phyloP scores from a whole-genome alignment of 2,329 filamentous ascomycete species.

The Colletotrichum viniferum region DNA sequence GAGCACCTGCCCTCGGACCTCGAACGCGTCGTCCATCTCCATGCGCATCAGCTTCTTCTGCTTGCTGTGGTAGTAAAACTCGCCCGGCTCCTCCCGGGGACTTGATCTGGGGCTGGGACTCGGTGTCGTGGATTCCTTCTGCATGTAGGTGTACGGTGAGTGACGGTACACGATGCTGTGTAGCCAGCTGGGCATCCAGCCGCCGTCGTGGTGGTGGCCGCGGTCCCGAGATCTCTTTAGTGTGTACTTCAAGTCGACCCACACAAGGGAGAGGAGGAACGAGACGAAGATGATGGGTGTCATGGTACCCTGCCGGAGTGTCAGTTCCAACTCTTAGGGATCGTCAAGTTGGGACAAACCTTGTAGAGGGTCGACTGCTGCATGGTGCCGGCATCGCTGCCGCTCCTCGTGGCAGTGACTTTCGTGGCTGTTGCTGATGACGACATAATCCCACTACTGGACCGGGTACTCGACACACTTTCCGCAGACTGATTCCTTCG shows the following conservation, averaged over 20 bases:
- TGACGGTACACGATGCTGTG: constrained; percentile 44
- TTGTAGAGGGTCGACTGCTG: constrained; percentile 27
- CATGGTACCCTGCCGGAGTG: constrained; percentile 49
- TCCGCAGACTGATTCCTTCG: not conserved
- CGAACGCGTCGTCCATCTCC: constrained; percentile 68
- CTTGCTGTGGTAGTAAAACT: constrained; percentile 58
- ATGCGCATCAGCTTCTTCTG: constrained; percentile 65
- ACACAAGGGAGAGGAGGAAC: constrained; percentile 67
- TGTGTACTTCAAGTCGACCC: constrained; percentile 65
- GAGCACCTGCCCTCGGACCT: constrained; percentile 60
- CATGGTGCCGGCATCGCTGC: not conserved
- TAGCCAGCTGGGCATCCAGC: constrained; percentile 43
- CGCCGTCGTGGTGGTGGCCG: constrained; percentile 27
- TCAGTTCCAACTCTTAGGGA: not conserved
- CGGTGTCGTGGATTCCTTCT: constrained; percentile 19
- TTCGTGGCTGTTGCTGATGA: constrained; percentile 22
- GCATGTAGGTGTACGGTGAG: constrained; percentile 40
- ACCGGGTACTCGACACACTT: not conserved
- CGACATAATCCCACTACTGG: constrained; percentile 8
- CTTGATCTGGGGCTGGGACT: constrained; percentile 18
- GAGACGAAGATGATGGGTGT: constrained; percentile 68
- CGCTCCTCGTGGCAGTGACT: constrained; percentile 7
- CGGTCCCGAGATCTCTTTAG: constrained; percentile 49
- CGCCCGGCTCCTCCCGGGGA: constrained; percentile 24
- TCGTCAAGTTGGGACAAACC: constrained; percentile 18